Conservation (phyloP, 2,329 filamentous ascomycete species). For the Cyphellophora attinorum region DNA sequence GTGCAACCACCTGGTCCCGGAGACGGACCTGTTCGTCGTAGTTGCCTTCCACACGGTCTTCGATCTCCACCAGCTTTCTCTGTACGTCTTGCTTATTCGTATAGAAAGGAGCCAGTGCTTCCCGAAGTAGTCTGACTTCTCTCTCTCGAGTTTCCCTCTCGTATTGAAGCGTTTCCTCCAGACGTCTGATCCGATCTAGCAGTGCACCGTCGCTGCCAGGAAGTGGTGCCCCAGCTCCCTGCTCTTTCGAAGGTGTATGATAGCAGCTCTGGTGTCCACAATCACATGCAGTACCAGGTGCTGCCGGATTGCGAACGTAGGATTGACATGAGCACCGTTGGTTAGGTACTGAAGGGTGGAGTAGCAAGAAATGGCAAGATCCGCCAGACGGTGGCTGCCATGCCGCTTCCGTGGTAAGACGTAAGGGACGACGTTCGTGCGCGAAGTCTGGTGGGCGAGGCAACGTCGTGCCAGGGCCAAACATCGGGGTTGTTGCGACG, state of each 20-base stretch:
- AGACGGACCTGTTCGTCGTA: constrained; percentile 20
- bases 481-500: constrained; percentile 16
- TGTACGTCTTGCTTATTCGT: constrained; percentile 20
- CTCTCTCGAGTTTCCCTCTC: constrained; percentile 20
- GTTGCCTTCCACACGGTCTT: constrained; percentile 20
- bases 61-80: constrained; percentile 19
- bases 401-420: constrained; percentile 16
- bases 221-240: constrained; percentile 4
- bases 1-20: constrained; percentile 17
- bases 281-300: constrained; percentile 32
- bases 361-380: constrained; percentile 22
- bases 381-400: constrained; percentile 21
- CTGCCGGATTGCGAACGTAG: constrained; percentile 26
- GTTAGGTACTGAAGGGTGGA: constrained; percentile 18
- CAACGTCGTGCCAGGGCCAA: constrained; percentile 16
- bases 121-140: constrained; percentile 20
- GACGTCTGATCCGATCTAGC: constrained; percentile 17
- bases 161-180: constrained; percentile 19
- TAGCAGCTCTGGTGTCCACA: constrained; percentile 40
- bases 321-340: constrained; percentile 35
- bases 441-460: constrained; percentile 14
- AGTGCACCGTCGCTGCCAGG: constrained; percentile 12
- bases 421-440: constrained; percentile 16
- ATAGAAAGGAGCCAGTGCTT: constrained; percentile 22
- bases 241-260: constrained; percentile 19